A percentile compares a stretch with the other conserved stretches of the same genome.
phyloP scores from a whole-genome alignment of 371 early-diverging fungal species.

The Apophysomyces trapeziformis region DNA sequence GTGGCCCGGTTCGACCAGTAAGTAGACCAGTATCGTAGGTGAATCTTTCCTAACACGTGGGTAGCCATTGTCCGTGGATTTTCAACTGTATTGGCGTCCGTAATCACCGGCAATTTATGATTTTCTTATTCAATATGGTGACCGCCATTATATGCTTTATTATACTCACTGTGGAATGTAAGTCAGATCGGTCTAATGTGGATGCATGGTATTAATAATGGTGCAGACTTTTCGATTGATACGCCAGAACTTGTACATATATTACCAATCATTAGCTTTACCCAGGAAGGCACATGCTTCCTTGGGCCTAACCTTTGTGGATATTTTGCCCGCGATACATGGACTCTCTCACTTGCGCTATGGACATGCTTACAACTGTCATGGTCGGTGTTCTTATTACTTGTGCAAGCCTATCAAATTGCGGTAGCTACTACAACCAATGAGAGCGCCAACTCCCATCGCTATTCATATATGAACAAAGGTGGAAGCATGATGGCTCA shows the following conservation, averaged over 20 bases:
- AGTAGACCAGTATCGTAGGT: slow-evolving; percentile 27
- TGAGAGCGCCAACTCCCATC: slow-evolving; percentile 79
- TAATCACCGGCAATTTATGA: slow-evolving; percentile 87
- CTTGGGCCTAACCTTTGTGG: slow-evolving; percentile 69
- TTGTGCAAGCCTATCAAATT: slow-evolving; percentile 82
- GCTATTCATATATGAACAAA: slow-evolving; percentile 57
- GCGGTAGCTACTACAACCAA: slow-evolving; percentile 86
- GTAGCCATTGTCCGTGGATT: slow-evolving; percentile 97
- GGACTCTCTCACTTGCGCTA: slow-evolving; percentile 66
- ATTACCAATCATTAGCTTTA: slow-evolving; percentile 34
- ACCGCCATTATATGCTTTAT: slow-evolving; percentile 62
- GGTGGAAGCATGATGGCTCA: slow-evolving; percentile 38
- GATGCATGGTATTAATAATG: neutral
- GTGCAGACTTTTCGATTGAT: neutral
- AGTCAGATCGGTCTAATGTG: slow-evolving; percentile 25
- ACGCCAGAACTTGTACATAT: slow-evolving; percentile 27
- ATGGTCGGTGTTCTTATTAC: slow-evolving; percentile 82
- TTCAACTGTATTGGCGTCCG: slow-evolving; percentile 84
- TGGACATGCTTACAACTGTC: slow-evolving; percentile 78
- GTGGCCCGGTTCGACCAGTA: slow-evolving; percentile 98
- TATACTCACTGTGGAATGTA: slow-evolving; percentile 70
- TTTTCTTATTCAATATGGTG: slow-evolving; percentile 71
- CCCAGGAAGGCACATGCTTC: slow-evolving; percentile 54
- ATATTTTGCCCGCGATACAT: slow-evolving; percentile 75
- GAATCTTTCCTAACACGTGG: neutral